A percentile compares a stretch with the other conserved stretches of the same genome.
These are phyloP conservation scores for Platanus orientalis DNA, from an alignment of 164 flowering plant genomes.

Conservation along the genomic window DNA sequence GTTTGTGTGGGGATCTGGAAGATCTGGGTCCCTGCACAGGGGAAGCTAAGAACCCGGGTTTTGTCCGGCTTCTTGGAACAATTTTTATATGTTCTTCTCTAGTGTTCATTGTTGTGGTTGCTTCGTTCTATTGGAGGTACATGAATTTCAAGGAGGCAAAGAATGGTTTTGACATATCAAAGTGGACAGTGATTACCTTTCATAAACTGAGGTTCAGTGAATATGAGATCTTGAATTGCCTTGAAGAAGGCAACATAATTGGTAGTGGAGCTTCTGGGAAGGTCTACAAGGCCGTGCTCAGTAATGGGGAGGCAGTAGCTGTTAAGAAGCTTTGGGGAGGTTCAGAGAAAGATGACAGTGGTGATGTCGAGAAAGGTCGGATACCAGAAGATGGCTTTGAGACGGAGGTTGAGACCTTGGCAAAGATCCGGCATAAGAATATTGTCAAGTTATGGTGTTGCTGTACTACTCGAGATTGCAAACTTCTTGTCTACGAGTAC, in stretches of 20 bases:
- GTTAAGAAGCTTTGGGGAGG: conserved; percentile 60
- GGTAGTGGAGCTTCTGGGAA: conserved; percentile 71
- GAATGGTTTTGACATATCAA: conserved; percentile 33
- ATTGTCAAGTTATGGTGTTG: too few relatives aligned
- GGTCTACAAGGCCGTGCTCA: conserved; percentile 60
- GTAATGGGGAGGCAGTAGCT: conserved; percentile 57
- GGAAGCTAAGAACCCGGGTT: conserved; percentile 22
- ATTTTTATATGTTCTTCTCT: conserved; percentile 53
- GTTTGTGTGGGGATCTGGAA: conserved; percentile 40
- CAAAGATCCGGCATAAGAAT: conserved; percentile 72
- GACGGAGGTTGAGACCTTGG: conserved; percentile 67
- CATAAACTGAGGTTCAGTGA: conserved; percentile 65
- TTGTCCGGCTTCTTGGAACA: conserved; percentile 40
- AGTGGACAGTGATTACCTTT: conserved; percentile 57
- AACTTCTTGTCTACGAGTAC: too few relatives aligned
- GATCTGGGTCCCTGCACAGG: conserved; percentile 51
- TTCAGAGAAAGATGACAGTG: conserved; percentile 20
- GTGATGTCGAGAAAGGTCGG: background rate
- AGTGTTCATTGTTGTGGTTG: conserved; percentile 47
- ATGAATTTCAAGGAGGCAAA: conserved; percentile 36
- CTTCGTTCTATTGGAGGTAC: conserved; percentile 44
- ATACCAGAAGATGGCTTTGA: conserved; percentile 44
- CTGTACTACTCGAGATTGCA: too few relatives aligned
- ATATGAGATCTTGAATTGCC: conserved; percentile 22
- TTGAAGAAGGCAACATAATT: conserved; percentile 50